A percentile compares a stretch with the other conserved stretches of the same genome.
phyloP scores from a whole-genome alignment of 176 grass and related monocot species.

The Carex pumila region DNA sequence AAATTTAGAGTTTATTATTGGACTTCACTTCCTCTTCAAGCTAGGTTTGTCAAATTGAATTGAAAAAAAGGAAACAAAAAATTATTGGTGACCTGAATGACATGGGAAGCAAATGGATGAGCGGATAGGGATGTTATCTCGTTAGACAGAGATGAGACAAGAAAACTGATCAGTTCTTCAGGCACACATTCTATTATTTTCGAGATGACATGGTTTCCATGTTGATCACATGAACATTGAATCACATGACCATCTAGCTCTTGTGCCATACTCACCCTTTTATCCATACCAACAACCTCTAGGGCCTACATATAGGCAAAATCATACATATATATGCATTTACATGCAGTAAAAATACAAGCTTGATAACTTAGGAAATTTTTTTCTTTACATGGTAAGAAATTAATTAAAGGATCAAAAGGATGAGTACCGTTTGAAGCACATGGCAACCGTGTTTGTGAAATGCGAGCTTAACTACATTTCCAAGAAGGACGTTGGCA shows the following conservation, averaged over 20 bases:
- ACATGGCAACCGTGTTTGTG: slow-evolving; percentile 39
- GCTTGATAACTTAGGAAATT: not conserved
- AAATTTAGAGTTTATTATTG: not conserved
- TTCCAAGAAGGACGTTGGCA: slow-evolving; percentile 21
- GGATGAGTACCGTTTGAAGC: slow-evolving; percentile 41
- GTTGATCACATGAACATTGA: slow-evolving; percentile 34
- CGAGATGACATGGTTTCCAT: slow-evolving; percentile 45
- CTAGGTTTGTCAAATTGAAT: not conserved
- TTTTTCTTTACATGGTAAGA: not conserved
- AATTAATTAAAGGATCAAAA: not conserved
- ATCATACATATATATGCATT: not conserved
- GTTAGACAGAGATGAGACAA: slow-evolving; percentile 22
- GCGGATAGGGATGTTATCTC: slow-evolving; percentile 25
- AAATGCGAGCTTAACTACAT: slow-evolving; percentile 29
- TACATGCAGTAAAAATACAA: not conserved
- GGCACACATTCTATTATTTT: slow-evolving; percentile 58
- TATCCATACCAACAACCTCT: slow-evolving; percentile 32
- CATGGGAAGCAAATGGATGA: slow-evolving; percentile 38
- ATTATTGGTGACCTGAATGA: slow-evolving; percentile 42
- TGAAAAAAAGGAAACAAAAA: not conserved
- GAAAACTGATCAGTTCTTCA: slow-evolving; percentile 20
- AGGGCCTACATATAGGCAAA: slow-evolving; percentile 21
- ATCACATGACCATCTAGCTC: slow-evolving; percentile 38
- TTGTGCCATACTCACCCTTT: slow-evolving; percentile 33
- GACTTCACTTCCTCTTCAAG: not conserved